Evolutionary conservation across 257 asterid genomes (phyloP), one percentile per base, ranked within the genome.

Genomic region (Asclepias syriaca): DNA sequence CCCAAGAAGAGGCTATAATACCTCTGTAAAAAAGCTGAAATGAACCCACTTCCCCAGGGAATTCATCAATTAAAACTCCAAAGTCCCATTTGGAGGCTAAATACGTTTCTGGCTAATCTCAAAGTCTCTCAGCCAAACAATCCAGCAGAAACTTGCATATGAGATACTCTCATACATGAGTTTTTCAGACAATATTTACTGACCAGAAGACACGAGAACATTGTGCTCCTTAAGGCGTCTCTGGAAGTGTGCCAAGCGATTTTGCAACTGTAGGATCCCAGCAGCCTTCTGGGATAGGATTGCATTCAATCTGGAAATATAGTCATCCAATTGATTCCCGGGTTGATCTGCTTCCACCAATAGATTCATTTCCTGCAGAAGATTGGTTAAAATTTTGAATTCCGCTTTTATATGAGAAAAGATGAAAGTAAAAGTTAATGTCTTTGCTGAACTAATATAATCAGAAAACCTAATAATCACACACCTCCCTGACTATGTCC

Each of bases 271-370:
- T 50, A 87, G 75, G 73, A 95, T 88, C 75, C 92, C 96, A 39
- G 92, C 87, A 69, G 98, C 98, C 70, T 95, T 95, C 63, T 92
- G 97, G 75, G 98, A 87, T 55, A 95, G 90, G 82, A 95, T 85
- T n/a, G 92, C 57, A 82, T 86, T 92, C 88, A 95, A 76, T 83
- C 85, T 85, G 54, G 96, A 75, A 51, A 92, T 76, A 63, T 95
- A 95, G 61, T 85, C 88, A 73, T 90, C 98, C 72, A 95, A 78
- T 76, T 89, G 95, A 79, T 85, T 95, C 39, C 98, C 99, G 5
- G 99, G 99, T 78, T 88, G 96, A 79, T 92, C 99, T 21, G 96
- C 99, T 82, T 86, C 92, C 66, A 90, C 98, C 82, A 95, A 82
- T 68, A 95, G 92, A 83, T 84, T 86, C 99, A 95, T 95, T 83